Base-by-base conservation (phyloP, 805 yeast species). In the Monosporozyma aquatica region DNA sequence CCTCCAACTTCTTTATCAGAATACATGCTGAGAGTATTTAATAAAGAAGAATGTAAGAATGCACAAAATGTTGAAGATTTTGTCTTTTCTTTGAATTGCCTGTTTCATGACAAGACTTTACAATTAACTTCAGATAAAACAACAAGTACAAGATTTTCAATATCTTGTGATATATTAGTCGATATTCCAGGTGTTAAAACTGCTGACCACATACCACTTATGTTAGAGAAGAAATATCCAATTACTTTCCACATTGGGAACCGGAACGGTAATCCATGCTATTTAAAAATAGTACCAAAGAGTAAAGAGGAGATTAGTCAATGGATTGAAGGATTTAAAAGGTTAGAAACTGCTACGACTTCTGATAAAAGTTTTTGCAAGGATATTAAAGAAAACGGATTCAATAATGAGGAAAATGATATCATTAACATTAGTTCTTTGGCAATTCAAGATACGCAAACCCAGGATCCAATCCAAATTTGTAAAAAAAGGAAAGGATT, bases 401-500 rank as follows among this genome's bases (percentile, higher is more conserved):
- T n/a, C n/a, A n/a, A n/a, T n/a, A n/a, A n/a, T n/a, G 14, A n/a
- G 5, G 35, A 18, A 20, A 13, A 20, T 2, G 15, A 32, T 4
- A 32, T 32, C 2, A 18, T 18, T 17, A 18, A 9, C 18, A 10
- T 32, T 10, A 32, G 35, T 32, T 32, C 35, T 5, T 11, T 32
- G 11, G 23, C 22, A 4, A 18, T 32, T 18, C 53, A 51, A 20
- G 45, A 45, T 20, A 42, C 33, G 6, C 46, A 44, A 14, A 47
- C 52, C 2, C 52, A 43, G 24, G 42, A 32, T 20, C 35, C 43
- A 11, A 39, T 49, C 7, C 27, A 37, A 2, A 13, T 38, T 13
- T 47, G 46, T 6, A 39, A 47, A 36, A 56, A 54, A 28, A 47
- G 61, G 30, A 56, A 50, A 28, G 50, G 48, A 39, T 33, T 49